phyloP scores from a whole-genome alignment of 106 monocot species.

The Iris macrosiphon region DNA sequence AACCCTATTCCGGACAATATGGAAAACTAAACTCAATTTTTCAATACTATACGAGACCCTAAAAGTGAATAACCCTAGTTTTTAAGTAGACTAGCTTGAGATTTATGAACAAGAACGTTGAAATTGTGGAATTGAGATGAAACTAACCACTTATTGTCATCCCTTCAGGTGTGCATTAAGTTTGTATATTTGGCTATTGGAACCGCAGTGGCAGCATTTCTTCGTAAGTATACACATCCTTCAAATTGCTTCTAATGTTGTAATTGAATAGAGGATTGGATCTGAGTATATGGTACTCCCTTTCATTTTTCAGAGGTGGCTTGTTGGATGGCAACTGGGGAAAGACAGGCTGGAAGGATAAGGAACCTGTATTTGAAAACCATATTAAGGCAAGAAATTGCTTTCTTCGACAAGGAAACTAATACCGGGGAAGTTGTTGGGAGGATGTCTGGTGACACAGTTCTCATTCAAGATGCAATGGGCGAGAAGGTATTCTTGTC shows the following conservation, averaged over 20 bases:
- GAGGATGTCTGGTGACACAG: conserved; percentile 57
- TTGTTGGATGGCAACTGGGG: conserved; percentile 69
- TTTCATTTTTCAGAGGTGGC: conserved; percentile 35
- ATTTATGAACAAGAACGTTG: too few relatives aligned
- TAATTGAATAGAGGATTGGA: neutral
- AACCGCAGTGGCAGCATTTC: conserved; percentile 30
- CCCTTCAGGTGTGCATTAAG: conserved; percentile 32
- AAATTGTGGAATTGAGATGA: too few relatives aligned
- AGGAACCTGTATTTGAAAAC: conserved; percentile 50
- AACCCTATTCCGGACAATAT: too few relatives aligned
- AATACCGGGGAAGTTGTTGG: conserved; percentile 60
- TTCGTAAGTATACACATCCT: conserved; percentile 33
- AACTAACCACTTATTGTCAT: neutral
- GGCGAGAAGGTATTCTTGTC: conserved; percentile 46
- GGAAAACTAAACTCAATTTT: too few relatives aligned
- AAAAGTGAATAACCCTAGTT: too few relatives aligned
- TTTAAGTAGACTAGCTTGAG: too few relatives aligned
- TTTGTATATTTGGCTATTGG: conserved; percentile 46
- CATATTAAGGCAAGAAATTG: conserved; percentile 62
- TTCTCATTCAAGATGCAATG: conserved; percentile 62
- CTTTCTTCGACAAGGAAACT: conserved; percentile 71
- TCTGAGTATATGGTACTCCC: neutral
- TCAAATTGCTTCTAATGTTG: neutral
- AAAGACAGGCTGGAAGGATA: conserved; percentile 52
- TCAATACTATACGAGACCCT: too few relatives aligned